A percentile compares a stretch with the other conserved stretches of the same genome.
Evolutionary conservation across 768 basidiomycete genomes (phyloP).

Genomic region (Boletus reticuloceps): DNA sequence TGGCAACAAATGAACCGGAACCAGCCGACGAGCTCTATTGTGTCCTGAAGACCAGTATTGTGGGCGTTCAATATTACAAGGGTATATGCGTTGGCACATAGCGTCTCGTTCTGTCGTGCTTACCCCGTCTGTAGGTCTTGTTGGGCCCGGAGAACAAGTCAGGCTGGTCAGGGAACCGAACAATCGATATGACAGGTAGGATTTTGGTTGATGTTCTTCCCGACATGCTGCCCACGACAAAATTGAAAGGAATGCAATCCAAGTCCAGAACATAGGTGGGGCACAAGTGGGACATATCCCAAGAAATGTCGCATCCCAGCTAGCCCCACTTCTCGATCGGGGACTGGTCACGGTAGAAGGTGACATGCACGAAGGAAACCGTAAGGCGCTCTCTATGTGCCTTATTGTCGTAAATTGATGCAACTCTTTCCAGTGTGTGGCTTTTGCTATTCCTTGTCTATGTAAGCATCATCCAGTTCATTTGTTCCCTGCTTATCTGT

Average conservation of each 20-base stretch:
- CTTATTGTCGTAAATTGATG: conserved; percentile 1
- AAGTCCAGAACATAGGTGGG: conserved; percentile 74
- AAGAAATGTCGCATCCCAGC: conserved; percentile 49
- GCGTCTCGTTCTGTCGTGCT: not conserved
- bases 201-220: not conserved
- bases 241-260: conserved; percentile 63
- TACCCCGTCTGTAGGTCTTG: conserved; percentile 53
- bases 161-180: conserved; percentile 60
- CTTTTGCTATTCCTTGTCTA: conserved; percentile 52
- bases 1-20: conserved; percentile 44
- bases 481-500: not conserved
- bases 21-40: conserved; percentile 67
- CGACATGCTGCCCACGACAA: not conserved
- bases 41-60: conserved; percentile 56
- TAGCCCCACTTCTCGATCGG: conserved; percentile 73
- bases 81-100: conserved; percentile 35
- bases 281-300: conserved; percentile 83
- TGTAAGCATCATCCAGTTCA: conserved; percentile 42
- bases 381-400: conserved; percentile 33
- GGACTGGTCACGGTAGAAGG: conserved; percentile 70
- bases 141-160: conserved; percentile 79
- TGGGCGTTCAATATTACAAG: conserved; percentile 82
- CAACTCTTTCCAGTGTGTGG: conserved; percentile 36
- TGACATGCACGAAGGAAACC: conserved; percentile 59
- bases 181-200: conserved; percentile 67